Evolutionary conservation across 2,329 filamentous ascomycete species (phyloP).

Genomic region (Paecilomyces variotii): DNA sequence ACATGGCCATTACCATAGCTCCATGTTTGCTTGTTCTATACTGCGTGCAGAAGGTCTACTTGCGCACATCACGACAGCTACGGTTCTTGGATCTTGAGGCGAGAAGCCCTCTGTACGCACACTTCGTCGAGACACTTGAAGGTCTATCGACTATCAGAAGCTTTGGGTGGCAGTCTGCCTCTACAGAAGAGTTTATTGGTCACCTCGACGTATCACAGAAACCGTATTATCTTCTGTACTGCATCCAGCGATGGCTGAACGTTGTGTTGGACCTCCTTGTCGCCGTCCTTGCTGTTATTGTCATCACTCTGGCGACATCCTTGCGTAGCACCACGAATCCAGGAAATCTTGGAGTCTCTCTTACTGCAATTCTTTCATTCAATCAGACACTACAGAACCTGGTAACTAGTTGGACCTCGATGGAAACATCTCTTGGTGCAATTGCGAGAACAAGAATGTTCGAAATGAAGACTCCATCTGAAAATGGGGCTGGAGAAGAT

Average conservation of each 20-base stretch:
- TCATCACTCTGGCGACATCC: neutral
- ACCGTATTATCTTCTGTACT: slow-evolving; percentile 36
- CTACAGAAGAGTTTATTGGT: slow-evolving; percentile 28
- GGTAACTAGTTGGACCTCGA: slow-evolving; percentile 22
- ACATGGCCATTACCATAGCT: slow-evolving; percentile 1
- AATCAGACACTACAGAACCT: slow-evolving; percentile 32
- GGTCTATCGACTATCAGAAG: slow-evolving; percentile 43
- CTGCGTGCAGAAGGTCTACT: slow-evolving; percentile 27
- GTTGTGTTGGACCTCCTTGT: slow-evolving; percentile 21
- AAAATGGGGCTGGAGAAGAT: neutral
- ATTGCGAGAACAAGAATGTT: slow-evolving; percentile 28
- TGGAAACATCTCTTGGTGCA: slow-evolving; percentile 48
- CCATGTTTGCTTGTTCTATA: slow-evolving; percentile 11
- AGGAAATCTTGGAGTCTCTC: slow-evolving; percentile 4
- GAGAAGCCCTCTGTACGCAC: slow-evolving; percentile 30
- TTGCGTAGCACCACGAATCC: neutral
- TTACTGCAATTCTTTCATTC: slow-evolving; percentile 27
- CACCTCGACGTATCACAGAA: slow-evolving; percentile 33
- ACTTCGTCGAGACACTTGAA: slow-evolving; percentile 38
- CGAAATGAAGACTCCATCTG: neutral
- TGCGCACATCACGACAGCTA: slow-evolving; percentile 35
- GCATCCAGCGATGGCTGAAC: slow-evolving; percentile 34
- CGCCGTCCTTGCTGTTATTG: slow-evolving; percentile 18
- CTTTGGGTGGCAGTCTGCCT: slow-evolving; percentile 38
- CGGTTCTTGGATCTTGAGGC: slow-evolving; percentile 34